Percentiles rank a stretch among this genome's conserved stretches.
Conservation (phyloP, 176 grass and related monocot genomes). For the Phoenix roebelenii region DNA sequence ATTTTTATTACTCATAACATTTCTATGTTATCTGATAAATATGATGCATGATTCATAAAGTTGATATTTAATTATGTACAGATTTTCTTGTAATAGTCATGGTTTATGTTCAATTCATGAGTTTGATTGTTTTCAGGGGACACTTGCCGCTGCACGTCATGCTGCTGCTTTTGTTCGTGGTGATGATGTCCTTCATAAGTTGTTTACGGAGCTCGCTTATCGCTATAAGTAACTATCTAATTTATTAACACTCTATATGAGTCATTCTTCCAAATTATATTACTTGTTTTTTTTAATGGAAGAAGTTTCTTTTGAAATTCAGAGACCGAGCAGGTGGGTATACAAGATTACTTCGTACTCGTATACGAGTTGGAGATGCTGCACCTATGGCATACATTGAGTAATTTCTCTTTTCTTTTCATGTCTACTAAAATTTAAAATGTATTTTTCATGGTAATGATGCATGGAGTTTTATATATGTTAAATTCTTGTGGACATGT, state of each 20-base stretch:
- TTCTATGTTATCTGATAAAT: too few relatives aligned
- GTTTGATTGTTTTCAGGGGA: conserved; percentile 41
- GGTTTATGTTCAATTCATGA: too few relatives aligned
- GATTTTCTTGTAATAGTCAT: too few relatives aligned
- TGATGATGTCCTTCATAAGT: conserved; percentile 88
- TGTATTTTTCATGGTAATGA: not conserved
- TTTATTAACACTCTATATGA: too few relatives aligned
- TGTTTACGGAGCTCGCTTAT: conserved; percentile 89
- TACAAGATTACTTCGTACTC: conserved; percentile 63
- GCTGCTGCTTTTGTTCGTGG: conserved; percentile 82
- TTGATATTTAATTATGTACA: too few relatives aligned
- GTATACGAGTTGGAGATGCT: conserved; percentile 82
- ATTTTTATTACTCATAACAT: too few relatives aligned
- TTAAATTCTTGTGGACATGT: not conserved
- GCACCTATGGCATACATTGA: conserved; percentile 92
- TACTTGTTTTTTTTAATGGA: too few relatives aligned
- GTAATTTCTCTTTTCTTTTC: conserved; percentile 37
- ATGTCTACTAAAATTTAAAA: not conserved
- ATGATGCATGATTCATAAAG: too few relatives aligned
- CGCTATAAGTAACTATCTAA: conserved; percentile 52
- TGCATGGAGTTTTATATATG: too few relatives aligned
- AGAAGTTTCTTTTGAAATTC: not conserved
- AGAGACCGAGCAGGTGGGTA: conserved; percentile 84
- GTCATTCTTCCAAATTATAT: too few relatives aligned
- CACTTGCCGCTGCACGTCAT: conserved; percentile 48